Conservation (phyloP, 2,329 filamentous ascomycete species). For the Fusarium praegraminearum region DNA sequence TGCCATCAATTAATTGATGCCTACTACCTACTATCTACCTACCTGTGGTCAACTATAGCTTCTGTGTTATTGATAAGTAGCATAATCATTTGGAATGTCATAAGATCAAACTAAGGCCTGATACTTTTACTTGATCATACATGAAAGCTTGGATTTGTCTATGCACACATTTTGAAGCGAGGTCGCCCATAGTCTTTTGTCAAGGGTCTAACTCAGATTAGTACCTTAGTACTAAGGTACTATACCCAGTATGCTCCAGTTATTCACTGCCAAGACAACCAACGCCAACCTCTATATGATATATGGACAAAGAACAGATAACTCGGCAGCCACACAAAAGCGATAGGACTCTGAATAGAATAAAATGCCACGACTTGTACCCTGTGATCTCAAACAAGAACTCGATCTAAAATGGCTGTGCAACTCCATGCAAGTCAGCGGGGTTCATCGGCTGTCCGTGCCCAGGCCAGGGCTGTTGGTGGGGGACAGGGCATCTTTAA, state of each 20-base stretch:
- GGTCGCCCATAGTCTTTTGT: not conserved
- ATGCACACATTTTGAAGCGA: not conserved
- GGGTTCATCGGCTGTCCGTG: slow-evolving; percentile 19
- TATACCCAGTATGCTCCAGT: not conserved
- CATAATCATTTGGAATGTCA: not conserved
- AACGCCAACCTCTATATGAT: not conserved
- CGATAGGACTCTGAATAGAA: not conserved
- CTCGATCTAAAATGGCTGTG: not conserved
- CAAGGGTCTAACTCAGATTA: not conserved
- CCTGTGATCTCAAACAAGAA: not conserved
- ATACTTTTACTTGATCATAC: not conserved
- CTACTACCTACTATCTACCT: not conserved
- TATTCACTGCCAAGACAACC: not conserved
- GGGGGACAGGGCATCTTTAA: slow-evolving; percentile 12
- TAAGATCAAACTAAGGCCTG: not conserved
- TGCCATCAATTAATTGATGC: not conserved
- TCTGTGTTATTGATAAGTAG: not conserved
- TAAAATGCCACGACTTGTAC: not conserved
- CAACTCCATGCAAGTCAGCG: slow-evolving; percentile 16
- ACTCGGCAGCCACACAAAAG: not conserved
- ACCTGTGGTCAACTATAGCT: not conserved
- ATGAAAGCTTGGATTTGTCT: not conserved
- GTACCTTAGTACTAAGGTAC: not conserved
- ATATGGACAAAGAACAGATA: not conserved
- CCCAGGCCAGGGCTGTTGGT: slow-evolving; percentile 8